Conservation (phyloP, 805 yeast species). For the Diddensiella caesifluorescens region DNA sequence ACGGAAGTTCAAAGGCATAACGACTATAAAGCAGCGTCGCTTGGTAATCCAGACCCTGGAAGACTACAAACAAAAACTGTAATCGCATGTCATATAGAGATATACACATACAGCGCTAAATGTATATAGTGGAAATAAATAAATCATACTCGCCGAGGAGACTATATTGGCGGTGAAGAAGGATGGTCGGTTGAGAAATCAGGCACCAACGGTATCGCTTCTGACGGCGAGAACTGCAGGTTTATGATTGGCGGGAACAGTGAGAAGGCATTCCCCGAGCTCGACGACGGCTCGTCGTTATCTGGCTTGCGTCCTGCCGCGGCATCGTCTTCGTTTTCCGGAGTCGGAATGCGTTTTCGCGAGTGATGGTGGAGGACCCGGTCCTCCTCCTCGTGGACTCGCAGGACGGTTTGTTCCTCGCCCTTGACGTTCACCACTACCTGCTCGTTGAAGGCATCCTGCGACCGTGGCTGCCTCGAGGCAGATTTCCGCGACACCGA, state of each 20-base stretch:
- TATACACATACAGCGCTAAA: too few relatives aligned
- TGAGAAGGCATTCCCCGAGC: background rate
- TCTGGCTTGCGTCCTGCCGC: background rate
- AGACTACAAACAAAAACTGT: conserved; percentile 89
- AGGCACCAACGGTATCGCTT: conserved; percentile 20
- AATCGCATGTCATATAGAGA: too few relatives aligned
- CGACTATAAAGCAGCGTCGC: conserved; percentile 88
- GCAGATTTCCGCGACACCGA: too few relatives aligned
- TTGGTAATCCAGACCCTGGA: conserved; percentile 74
- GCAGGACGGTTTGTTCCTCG: conserved; percentile 11
- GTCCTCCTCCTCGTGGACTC: conserved; percentile 4
- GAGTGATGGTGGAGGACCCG: background rate
- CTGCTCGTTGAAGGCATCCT: background rate
- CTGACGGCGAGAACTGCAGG: conserved; percentile 15
- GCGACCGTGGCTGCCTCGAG: too few relatives aligned
- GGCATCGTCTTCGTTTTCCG: background rate
- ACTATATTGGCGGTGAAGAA: background rate
- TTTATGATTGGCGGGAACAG: conserved; percentile 20
- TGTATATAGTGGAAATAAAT: too few relatives aligned
- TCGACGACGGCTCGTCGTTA: background rate
- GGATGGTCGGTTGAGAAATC: conserved; percentile 15
- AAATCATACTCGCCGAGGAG: too few relatives aligned
- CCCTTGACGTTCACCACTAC: conserved; percentile 7
- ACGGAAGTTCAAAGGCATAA: conserved; percentile 68
- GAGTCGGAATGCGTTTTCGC: background rate